Base-by-base conservation (phyloP, 129 eudicot species). In the Logfia minima region DNA sequence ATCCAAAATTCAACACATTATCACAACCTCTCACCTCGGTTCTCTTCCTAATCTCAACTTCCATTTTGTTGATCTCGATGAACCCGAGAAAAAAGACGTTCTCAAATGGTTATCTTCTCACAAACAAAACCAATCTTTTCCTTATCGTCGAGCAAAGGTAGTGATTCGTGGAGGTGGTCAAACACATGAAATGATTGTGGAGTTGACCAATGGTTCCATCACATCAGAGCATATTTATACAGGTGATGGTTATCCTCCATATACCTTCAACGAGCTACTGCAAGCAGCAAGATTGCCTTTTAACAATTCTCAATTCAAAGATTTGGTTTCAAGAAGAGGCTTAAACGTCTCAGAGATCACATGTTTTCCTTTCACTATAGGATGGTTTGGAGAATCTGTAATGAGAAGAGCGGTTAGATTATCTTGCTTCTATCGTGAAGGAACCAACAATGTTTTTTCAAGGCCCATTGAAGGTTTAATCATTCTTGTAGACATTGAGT, bases 391-490 rank as follows among this genome's bases (percentile, higher is more conserved):
- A 26, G 95, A 90, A 78, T 21, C 34, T 8, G 76, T 62, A 64
- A 76, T 85, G 8, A 34, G 70, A 76, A 83, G 98, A 78, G 86
- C 80, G 18, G 85, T 90, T 37, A 88, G 77, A 52, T 75, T 92
- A n/a, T 81, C 92, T 0, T 92, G 98, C 64, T 92, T 75, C 56
- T 92, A 90, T 75, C 86, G 92, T 19, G 81, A 82, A 28, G 90
- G 90, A 17, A 92, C 96, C 1, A 86, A 84, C 17, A 92, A 90
- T 53, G 80, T 92, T 14, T 92, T 90, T 34, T 88, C 96, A 10
- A 86, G 96, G 84, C 98, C 96, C 19, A 85, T 92, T 39, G 88
- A 84, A 64, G 98, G 98, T 32, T 64, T 92, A 75, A 88, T 61
- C 19, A 68, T 87, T n/a, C 43, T 90, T 29, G 81, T 90, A 5